Percentiles rank a stretch among this genome's conserved stretches.
Conservation (phyloP, 176 grass and related monocot species). For the Bromus sterilis region DNA sequence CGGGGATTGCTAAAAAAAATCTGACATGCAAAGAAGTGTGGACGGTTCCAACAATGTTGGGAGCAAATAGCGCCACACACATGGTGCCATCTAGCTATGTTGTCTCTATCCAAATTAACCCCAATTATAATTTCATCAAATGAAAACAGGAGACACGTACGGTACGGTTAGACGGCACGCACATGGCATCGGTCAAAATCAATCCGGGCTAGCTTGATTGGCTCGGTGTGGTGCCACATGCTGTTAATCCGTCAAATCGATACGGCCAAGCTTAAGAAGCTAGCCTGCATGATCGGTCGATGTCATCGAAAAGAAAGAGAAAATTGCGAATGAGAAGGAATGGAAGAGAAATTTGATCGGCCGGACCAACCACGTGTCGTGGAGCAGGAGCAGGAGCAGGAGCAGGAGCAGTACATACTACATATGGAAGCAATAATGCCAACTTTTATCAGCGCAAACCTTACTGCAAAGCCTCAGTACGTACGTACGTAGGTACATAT, state of each 20-base stretch:
- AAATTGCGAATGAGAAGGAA: no score
- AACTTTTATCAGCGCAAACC: neutral
- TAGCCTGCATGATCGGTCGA: neutral
- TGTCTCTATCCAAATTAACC: no score
- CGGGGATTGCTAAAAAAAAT: no score
- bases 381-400: no score
- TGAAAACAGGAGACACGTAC: neutral
- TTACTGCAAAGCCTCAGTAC: no score
- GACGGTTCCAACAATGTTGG: neutral
- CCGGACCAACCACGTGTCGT: neutral
- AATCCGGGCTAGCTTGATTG: neutral
- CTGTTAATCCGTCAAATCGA: neutral
- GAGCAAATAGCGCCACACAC: neutral
- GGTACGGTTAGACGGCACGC: no score
- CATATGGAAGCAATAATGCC: no score
- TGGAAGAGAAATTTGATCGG: no score
- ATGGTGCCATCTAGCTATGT: neutral
- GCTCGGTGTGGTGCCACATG: neutral
- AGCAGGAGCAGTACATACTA: no score
- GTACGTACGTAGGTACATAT: no score
- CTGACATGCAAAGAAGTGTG: no score
- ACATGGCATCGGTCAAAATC: neutral
- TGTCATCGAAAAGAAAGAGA: no score
- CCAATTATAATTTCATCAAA: neutral
- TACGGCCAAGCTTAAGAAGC: neutral